A percentile compares a stretch with the other conserved stretches of the same genome.
These are phyloP conservation scores for Trametes punicea DNA, from an alignment of 768 basidiomycete genomes.

Conservation along the genomic window DNA sequence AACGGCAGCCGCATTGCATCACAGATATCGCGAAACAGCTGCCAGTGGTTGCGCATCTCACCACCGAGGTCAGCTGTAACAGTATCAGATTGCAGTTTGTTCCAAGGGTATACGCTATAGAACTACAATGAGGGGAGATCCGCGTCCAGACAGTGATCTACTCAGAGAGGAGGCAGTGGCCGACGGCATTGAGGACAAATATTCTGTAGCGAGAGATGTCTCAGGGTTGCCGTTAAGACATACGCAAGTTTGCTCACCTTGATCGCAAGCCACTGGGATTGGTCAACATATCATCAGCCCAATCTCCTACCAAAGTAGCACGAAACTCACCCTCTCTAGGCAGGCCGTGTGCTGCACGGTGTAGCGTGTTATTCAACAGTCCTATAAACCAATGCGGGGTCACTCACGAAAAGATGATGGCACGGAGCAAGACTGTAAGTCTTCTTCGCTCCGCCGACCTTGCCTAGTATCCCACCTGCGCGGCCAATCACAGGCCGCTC, in stretches of 20 bases:
- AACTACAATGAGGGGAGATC: not conserved
- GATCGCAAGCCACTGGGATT: slow-evolving; percentile 39
- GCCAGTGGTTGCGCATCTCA: too few species aligned
- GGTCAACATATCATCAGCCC: not conserved
- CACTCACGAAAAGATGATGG: slow-evolving; percentile 80
- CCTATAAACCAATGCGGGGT: too few species aligned
- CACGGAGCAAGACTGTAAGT: slow-evolving; percentile 86
- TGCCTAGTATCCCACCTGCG: slow-evolving; percentile 32
- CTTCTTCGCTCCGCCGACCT: slow-evolving; percentile 46
- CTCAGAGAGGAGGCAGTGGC: slow-evolving; percentile 73
- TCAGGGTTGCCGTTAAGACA: not conserved
- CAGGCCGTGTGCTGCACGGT: slow-evolving; percentile 73
- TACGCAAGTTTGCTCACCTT: slow-evolving; percentile 42
- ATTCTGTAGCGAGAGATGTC: slow-evolving; percentile 46
- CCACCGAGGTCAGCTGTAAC: too few species aligned
- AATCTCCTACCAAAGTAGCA: too few species aligned
- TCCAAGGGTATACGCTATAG: not conserved
- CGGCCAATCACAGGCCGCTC: slow-evolving; percentile 26
- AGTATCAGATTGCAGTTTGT: not conserved
- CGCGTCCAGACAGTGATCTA: not conserved
- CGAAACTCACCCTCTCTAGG: slow-evolving; percentile 56
- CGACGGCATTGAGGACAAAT: slow-evolving; percentile 91
- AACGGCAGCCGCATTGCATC: too few species aligned
- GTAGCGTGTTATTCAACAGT: too few species aligned
- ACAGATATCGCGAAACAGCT: too few species aligned